A percentile compares a stretch with the other conserved stretches of the same genome.
Evolutionary conservation across 805 yeast genomes (phyloP).

Genomic region (Saturnispora mendoncae): DNA sequence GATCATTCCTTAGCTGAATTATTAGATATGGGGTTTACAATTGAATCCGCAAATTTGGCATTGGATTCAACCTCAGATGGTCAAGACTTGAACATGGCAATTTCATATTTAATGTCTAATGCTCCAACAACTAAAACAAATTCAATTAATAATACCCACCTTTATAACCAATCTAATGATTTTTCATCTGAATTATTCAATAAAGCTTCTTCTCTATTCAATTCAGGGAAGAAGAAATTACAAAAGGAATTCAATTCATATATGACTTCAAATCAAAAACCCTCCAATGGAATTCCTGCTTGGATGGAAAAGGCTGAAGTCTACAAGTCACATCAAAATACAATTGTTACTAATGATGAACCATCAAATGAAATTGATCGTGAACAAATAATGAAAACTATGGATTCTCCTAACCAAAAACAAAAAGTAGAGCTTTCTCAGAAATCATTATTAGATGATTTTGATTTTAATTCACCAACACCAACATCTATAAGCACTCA

Average conservation of each 20-base stretch:
- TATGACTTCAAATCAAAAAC: constrained; percentile 28
- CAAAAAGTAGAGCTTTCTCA: not conserved
- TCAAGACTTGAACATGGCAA: constrained; percentile 53
- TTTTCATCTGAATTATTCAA: constrained; percentile 47
- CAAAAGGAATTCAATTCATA: constrained; percentile 56
- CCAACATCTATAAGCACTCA: constrained; percentile 15
- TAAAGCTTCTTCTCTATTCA: constrained; percentile 51
- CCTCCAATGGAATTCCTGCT: constrained; percentile 39
- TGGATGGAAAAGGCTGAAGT: constrained; percentile 63
- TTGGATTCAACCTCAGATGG: constrained; percentile 44
- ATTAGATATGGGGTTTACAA: constrained; percentile 71
- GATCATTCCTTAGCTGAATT: constrained; percentile 58
- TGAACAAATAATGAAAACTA: constrained; percentile 28
- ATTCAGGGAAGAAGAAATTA: constrained; percentile 51
- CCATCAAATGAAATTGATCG: constrained; percentile 32
- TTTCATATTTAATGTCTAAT: constrained; percentile 52
- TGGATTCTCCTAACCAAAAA: not conserved
- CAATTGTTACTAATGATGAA: constrained; percentile 37
- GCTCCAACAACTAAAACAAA: constrained; percentile 30
- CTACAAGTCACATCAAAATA: constrained; percentile 31
- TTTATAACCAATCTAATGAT: no score
- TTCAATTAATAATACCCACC: no score
- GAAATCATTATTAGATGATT: constrained; percentile 11
- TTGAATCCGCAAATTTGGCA: constrained; percentile 52
- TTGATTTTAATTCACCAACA: not conserved